Evolutionary conservation across 1,284 basidiomycete species (phyloP), one percentile per base, ranked within the genome.

Genomic region (Austroboletus niveus): DNA sequence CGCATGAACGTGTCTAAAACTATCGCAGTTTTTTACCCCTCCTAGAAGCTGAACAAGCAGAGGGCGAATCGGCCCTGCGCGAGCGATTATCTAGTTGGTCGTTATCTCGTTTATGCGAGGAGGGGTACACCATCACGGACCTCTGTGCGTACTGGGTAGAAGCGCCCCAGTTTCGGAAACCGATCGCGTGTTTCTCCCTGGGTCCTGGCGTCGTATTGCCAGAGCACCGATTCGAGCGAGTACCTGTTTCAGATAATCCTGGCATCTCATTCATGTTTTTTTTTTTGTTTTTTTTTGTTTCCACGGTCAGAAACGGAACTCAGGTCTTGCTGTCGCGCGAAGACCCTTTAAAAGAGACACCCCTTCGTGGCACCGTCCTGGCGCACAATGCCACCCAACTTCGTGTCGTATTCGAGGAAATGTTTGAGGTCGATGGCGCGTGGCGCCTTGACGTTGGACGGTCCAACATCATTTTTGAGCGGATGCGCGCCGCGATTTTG

Each of bases 381-480:
- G 72, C 72, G 6, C 63, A 69, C 39, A 75, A 73, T 1, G 57
- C 73, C 4, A 75, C 78, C 17, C 75, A 80, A 44, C 68, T 92
- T 42, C 76, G 75, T 14, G 65, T 92, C 8, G 71, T 75, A 4
- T 89, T 91, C 52, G 69, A 75, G 1, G 71, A 80, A 24, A 63
- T 69, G n/a, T 77, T 82, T 43, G 77, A 79, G 14, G 80, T 47
- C 32, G 72, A 75, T 5, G 75, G 75, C 2, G 50, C 62, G 29
- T 92, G 89, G 89, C 75, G 89, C 64, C 65, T 95, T 39, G 92
- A 95, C 62, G 68, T 92, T 3, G 88, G 85, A 2, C 74, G 74
- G 32, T 84, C 82, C 36, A 84, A 85, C 59, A 77, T 89, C 48
- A 76, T 84, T 9, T 85, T 81, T 55, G 75, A 84, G 40, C 80